Evolutionary conservation across 2,329 filamentous ascomycete genomes (phyloP).

Genomic region (Pestalotiopsis sp.): DNA sequence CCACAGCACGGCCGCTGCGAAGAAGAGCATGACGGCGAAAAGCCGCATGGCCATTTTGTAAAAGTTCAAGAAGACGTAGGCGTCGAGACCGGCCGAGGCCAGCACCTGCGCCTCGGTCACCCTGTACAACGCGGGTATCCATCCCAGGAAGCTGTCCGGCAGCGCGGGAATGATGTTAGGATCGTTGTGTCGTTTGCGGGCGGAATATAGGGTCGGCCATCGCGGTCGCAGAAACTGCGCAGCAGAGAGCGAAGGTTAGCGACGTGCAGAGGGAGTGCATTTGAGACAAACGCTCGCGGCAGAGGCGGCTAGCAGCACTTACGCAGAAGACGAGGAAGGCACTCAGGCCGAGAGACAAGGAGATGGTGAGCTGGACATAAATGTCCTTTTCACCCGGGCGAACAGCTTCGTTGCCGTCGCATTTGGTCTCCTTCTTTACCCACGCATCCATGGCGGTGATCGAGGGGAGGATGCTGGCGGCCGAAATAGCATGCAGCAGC

Average conservation of each 20-base stretch:
- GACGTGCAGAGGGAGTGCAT: constrained; percentile 13
- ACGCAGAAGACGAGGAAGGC: constrained; percentile 81
- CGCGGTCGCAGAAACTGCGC: constrained; percentile 78
- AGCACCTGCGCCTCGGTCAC: constrained; percentile 90
- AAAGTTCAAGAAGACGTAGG: constrained; percentile 93
- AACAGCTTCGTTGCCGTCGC: constrained; percentile 21
- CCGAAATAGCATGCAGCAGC: neutral
- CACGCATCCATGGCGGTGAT: constrained; percentile 11
- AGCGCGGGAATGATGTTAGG: constrained; percentile 70
- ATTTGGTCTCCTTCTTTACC: neutral
- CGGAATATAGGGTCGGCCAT: constrained; percentile 91
- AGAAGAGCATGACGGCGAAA: constrained; percentile 77
- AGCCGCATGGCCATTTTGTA: constrained; percentile 95
- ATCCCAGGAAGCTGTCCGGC: constrained; percentile 85
- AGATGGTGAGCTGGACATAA: constrained; percentile 72
- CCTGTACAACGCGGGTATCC: constrained; percentile 84
- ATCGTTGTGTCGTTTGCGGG: constrained; percentile 76
- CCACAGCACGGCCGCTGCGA: constrained; percentile 78
- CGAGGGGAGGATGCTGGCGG: neutral
- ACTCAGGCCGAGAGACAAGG: constrained; percentile 67
- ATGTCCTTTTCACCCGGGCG: constrained; percentile 48
- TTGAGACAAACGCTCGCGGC: neutral
- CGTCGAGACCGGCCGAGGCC: constrained; percentile 88
- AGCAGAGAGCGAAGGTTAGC: neutral
- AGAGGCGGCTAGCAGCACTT: constrained; percentile 33